Evolutionary conservation across 306 rosid species (phyloP).

Genomic region (Vigna nakashimae): DNA sequence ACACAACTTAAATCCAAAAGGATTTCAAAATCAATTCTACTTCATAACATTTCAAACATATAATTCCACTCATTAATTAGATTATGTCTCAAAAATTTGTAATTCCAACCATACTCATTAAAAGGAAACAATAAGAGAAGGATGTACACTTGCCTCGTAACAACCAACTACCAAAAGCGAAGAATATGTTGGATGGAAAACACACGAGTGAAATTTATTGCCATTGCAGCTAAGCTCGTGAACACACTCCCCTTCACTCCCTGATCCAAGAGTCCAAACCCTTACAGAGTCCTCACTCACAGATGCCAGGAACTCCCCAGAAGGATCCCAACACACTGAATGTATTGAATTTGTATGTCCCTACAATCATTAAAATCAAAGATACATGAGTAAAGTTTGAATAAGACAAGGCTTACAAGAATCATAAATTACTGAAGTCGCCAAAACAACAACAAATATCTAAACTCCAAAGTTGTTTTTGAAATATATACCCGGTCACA

Average conservation of each 20-base stretch:
- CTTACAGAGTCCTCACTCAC: constrained; percentile 97
- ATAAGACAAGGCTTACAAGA: constrained; percentile 19
- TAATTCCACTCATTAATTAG: constrained; percentile 1
- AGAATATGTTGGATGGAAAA: constrained; percentile 87
- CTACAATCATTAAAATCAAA: constrained; percentile 57
- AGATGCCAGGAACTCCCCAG: constrained; percentile 92
- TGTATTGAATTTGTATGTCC: constrained; percentile 81
- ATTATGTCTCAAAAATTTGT: no score
- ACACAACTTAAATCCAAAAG: background rate
- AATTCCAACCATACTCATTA: background rate
- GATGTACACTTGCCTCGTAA: constrained; percentile 75
- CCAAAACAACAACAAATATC: constrained; percentile 13
- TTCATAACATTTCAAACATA: background rate
- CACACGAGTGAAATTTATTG: constrained; percentile 83
- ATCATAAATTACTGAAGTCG: constrained; percentile 5
- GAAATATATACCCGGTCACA: constrained; percentile 1
- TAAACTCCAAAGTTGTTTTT: background rate
- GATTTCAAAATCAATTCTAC: constrained; percentile 4
- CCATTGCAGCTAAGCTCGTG: constrained; percentile 94
- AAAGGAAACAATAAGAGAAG: background rate
- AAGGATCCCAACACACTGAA: constrained; percentile 92
- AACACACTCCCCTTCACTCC: constrained; percentile 83
- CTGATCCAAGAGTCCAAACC: constrained; percentile 90
- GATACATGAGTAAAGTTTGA: background rate
- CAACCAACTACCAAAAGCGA: constrained; percentile 90